These are phyloP conservation scores for Zymoseptoria ardabiliae DNA, from an alignment of 2,329 filamentous ascomycete genomes.

Conservation along the genomic window DNA sequence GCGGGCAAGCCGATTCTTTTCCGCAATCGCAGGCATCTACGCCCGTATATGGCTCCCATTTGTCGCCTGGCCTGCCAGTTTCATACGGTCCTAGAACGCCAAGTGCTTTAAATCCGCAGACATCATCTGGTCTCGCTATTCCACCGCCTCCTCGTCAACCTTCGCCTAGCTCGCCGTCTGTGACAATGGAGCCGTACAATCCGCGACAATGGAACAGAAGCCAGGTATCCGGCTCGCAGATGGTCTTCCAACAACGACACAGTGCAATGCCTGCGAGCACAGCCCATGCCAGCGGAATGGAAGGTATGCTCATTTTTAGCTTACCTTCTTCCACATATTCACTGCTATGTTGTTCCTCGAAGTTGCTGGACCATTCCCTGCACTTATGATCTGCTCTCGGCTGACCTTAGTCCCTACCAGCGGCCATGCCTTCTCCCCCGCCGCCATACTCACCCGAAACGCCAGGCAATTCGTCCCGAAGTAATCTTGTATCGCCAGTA, in stretches of 20 bases:
- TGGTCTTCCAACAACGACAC: conserved; percentile 27
- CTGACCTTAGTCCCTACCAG: conserved; percentile 24
- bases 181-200: conserved; percentile 39
- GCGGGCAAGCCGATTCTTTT: conserved; percentile 24
- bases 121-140: conserved; percentile 7
- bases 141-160: conserved; percentile 9
- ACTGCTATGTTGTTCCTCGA: not conserved
- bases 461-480: conserved; percentile 31
- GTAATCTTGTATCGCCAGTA: conserved; percentile 32
- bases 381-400: not conserved
- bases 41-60: conserved; percentile 32
- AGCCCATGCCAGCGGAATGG: conserved; percentile 41
- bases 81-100: conserved; percentile 22
- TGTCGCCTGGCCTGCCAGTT: conserved; percentile 16
- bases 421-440: conserved; percentile 43
- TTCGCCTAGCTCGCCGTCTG: conserved; percentile 21
- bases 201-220: conserved; percentile 43
- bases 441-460: conserved; percentile 44
- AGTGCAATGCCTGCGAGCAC: conserved; percentile 26
- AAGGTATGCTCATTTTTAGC: conserved; percentile 33
- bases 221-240: conserved; percentile 32
- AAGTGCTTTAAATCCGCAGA: conserved; percentile 17
- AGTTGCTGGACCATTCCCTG: not conserved
- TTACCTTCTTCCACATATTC: not conserved
- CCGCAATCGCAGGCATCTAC: conserved; percentile 30